Evolutionary conservation across 1,139 yeast genomes (phyloP).

Genomic region (Waltiozyma solani): DNA sequence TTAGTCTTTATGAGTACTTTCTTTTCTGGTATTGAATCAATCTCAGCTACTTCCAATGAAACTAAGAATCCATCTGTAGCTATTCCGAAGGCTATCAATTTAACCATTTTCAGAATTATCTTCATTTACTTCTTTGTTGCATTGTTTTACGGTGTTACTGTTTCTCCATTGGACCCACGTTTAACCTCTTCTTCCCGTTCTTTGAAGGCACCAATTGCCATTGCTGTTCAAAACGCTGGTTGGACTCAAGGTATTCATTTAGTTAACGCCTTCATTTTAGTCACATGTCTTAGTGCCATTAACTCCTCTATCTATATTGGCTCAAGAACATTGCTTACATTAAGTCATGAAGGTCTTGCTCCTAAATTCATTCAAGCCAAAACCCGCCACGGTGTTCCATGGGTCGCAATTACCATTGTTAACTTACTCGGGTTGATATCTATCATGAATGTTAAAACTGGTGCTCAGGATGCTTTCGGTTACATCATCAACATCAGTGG

Average conservation of each 20-base stretch:
- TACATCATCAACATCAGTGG: conserved; percentile 86
- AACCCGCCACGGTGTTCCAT: conserved; percentile 55
- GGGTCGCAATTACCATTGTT: conserved; percentile 32
- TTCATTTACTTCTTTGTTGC: conserved; percentile 48
- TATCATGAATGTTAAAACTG: conserved; percentile 50
- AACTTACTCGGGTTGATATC: conserved; percentile 37
- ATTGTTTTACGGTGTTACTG: conserved; percentile 18
- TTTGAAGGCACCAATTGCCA: conserved; percentile 63
- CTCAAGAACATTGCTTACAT: conserved; percentile 47
- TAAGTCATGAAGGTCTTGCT: conserved; percentile 50
- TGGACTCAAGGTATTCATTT: conserved; percentile 29
- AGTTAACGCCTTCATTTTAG: conserved; percentile 31
- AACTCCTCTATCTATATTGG: conserved; percentile 49
- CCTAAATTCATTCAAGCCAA: conserved; percentile 45
- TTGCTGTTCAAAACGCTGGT: conserved; percentile 45
- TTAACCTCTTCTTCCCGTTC: conserved; percentile 26
- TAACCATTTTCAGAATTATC: conserved; percentile 30
- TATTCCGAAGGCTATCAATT: conserved; percentile 31
- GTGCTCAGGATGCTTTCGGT: conserved; percentile 54
- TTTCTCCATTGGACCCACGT: conserved; percentile 23
- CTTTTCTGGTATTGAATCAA: conserved; percentile 33
- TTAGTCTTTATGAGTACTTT: conserved; percentile 34
- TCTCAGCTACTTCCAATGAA: conserved; percentile 34
- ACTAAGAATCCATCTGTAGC: conserved; percentile 30
- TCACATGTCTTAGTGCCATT: conserved; percentile 54